Base-by-base conservation (phyloP, 495 filamentous ascomycete genomes). In the Penicillium riverlandense region DNA sequence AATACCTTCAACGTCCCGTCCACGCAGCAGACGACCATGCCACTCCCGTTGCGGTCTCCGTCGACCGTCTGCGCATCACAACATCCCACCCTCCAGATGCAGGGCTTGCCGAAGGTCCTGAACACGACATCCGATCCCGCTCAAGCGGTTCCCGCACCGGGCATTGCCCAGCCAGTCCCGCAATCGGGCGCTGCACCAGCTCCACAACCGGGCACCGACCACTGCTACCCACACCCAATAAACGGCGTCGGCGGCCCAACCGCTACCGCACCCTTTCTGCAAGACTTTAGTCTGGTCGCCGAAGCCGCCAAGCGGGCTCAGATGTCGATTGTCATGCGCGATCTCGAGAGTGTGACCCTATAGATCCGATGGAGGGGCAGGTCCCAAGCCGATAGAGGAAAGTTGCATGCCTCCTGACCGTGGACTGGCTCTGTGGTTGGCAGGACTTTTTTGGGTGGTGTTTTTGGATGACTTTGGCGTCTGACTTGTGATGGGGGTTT, bases 301-400 rank as follows among this genome's bases (percentile, higher is more conserved):
- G 91, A 97, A 66, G 91, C 91, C 3, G 91, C 88, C 40, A 95
- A 95, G 59, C 77, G 91, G 35, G 91, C 91, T 7, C 88, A 95
- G 67, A 84, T 95, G 74, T 85, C 85, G 7, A 78, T 87, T 45
- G 59, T 96, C 47, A 84, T 89, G 77, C 72, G 91, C 43, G 91
- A 96, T 65, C 65, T 97, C 55, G 86, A 73, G 47, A 63, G 66
- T 14, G 61, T 73, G 38, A 64, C 66, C 36, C 57, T 73, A 44
- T 73, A 59, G 56, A 48, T 28, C 16, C 35, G 12, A 31, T 30
- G 12, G 27, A 36, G 40, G 34, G 47, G 47, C 44, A 35, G 52
- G 50, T 27, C 47, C 47, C 50, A 13, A 31, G 35, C 38, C 12
- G 43, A 40, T n/a, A 35, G 10, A 28, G 32, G 30, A 33, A 37